Evolutionary conservation across 179 eudicot genomes (phyloP).

Genomic region (Corrigiola litoralis): DNA sequence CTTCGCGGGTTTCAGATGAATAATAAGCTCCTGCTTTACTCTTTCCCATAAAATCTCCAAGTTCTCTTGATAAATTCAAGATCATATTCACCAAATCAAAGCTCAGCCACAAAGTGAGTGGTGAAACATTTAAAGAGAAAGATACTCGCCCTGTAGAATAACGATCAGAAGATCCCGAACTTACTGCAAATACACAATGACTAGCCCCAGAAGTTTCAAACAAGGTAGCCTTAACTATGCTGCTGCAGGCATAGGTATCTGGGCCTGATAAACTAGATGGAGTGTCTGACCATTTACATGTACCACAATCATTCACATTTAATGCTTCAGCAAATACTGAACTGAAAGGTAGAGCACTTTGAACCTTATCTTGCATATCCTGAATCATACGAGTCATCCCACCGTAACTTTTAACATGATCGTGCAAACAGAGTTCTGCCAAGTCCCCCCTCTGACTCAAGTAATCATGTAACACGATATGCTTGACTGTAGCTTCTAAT

Average conservation of each 20-base stretch:
- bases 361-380: slow-evolving; percentile 58
- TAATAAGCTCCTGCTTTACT: slow-evolving; percentile 14
- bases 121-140: slow-evolving; percentile 67
- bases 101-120: slow-evolving; percentile 64
- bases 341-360: slow-evolving; percentile 49
- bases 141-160: slow-evolving; percentile 37
- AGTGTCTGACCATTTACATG: slow-evolving; percentile 19
- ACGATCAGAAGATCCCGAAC: slow-evolving; percentile 35
- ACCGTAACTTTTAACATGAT: slow-evolving; percentile 24
- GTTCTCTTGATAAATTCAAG: slow-evolving; percentile 36
- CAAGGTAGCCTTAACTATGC: slow-evolving; percentile 46
- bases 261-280: slow-evolving; percentile 16
- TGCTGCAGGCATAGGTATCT: slow-evolving; percentile 24
- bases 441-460: slow-evolving; percentile 30
- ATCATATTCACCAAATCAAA: slow-evolving; percentile 37
- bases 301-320: slow-evolving; percentile 19
- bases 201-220: slow-evolving; percentile 54
- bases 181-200: slow-evolving; percentile 40
- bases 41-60: slow-evolving; percentile 32
- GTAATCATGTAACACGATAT: slow-evolving; percentile 59
- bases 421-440: slow-evolving; percentile 18
- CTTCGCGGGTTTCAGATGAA: slow-evolving; percentile 26
- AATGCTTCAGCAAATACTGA: slow-evolving; percentile 30
- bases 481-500: slow-evolving; percentile 56
- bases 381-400: slow-evolving; percentile 36